These are phyloP conservation scores for Collybia mongolica DNA, from an alignment of 768 basidiomycete genomes.

Conservation along the genomic window DNA sequence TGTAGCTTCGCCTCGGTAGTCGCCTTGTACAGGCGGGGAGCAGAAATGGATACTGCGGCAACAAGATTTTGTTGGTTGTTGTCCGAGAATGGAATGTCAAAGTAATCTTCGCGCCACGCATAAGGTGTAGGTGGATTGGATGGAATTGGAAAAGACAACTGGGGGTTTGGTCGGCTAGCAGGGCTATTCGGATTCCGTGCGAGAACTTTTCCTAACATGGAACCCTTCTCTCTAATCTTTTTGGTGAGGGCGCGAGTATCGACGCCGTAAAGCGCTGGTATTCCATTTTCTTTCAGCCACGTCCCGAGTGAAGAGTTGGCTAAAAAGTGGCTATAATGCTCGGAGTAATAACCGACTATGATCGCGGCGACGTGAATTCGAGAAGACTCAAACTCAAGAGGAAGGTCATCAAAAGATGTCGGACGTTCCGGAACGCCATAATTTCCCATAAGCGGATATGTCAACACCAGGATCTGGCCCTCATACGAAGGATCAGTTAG, in stretches of 20 bases:
- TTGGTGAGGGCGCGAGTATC: constrained; percentile 98
- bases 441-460: constrained; percentile 95
- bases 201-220: constrained; percentile 85
- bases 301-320: constrained; percentile 82
- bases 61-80: constrained; percentile 91
- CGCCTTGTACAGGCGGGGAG: constrained; percentile 70
- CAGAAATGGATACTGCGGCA: constrained; percentile 75
- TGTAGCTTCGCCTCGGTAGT: constrained; percentile 56
- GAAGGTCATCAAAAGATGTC: constrained; percentile 50
- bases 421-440: constrained; percentile 90
- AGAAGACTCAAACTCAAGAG: constrained; percentile 87
- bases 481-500: constrained; percentile 98
- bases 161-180: constrained; percentile 33
- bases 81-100: constrained; percentile 81
- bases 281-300: constrained; percentile 94
- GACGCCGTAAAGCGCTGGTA: constrained; percentile 94
- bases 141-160: constrained; percentile 33
- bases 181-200: constrained; percentile 54
- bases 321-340: constrained; percentile 93
- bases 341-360: constrained; percentile 91
- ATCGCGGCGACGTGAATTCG: constrained; percentile 92
- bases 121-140: constrained; percentile 52
- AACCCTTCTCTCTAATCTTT: constrained; percentile 92
- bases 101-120: constrained; percentile 82
- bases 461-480: constrained; percentile 95